phyloP scores from a whole-genome alignment of 163 green algal genomes.

The Trebouxia gelatinosa region DNA sequence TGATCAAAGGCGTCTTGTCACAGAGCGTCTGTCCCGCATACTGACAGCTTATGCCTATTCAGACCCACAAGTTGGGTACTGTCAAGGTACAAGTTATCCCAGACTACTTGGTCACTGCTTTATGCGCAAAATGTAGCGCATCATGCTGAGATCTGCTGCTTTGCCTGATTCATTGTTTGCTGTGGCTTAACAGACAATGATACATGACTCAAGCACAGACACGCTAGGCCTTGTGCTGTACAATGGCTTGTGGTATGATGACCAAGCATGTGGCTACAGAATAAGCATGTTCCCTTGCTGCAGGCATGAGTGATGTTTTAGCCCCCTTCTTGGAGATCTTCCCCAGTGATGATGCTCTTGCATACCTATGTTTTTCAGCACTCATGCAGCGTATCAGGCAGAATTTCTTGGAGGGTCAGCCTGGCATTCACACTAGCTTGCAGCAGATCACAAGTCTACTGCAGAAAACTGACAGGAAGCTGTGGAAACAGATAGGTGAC shows the following conservation, averaged over 20 bases:
- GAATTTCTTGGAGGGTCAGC: conserved; percentile 18
- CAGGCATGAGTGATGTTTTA: conserved; percentile 10
- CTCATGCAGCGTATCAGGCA: neutral
- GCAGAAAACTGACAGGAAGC: neutral
- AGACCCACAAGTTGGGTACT: conserved; percentile 15
- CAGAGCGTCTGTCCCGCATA: neutral
- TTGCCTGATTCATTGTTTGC: too few species aligned
- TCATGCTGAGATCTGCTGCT: too few species aligned
- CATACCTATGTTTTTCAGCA: conserved; percentile 18
- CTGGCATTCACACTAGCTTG: conserved; percentile 4
- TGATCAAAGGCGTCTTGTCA: neutral
- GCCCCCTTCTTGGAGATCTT: conserved; percentile 15
- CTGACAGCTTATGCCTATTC: conserved; percentile 15
- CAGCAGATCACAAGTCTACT: conserved; percentile 1
- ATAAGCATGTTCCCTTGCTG: too few species aligned
- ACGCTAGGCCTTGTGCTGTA: too few species aligned
- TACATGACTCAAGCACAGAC: too few species aligned
- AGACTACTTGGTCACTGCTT: neutral
- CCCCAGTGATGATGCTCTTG: neutral
- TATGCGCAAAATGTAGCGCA: too few species aligned
- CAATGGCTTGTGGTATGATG: too few species aligned
- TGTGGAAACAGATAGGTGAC: conserved; percentile 14
- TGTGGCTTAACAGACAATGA: too few species aligned
- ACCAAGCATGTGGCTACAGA: too few species aligned
- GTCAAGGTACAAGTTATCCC: neutral